A percentile compares a stretch with the other conserved stretches of the same genome.
Conservation (phyloP, 768 basidiomycete species). For the Russula olivacea region DNA sequence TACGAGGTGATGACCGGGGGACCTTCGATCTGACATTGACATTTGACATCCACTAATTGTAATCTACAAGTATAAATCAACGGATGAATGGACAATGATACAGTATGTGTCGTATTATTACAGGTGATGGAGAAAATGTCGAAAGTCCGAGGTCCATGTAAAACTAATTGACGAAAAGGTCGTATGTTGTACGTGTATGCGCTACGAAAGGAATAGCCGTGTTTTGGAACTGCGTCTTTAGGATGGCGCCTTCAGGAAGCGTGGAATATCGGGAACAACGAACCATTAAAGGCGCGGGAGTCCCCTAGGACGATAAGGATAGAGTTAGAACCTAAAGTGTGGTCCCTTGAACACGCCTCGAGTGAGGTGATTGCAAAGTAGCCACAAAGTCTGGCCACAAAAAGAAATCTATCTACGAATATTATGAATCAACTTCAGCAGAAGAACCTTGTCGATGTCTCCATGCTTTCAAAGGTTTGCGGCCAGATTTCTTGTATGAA, state of each 20-base stretch:
- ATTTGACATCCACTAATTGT: neutral
- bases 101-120: neutral
- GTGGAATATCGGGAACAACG: neutral
- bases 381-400: neutral
- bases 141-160: neutral
- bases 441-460: neutral
- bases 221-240: neutral
- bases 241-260: neutral
- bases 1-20: slow-evolving; percentile 57
- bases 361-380: neutral
- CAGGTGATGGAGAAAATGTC: neutral
- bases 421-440: neutral
- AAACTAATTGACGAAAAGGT: neutral
- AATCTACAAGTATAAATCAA: neutral
- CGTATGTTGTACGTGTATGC: neutral
- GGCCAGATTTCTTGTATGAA: slow-evolving; percentile 8
- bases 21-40: slow-evolving; percentile 14
- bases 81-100: neutral
- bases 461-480: neutral
- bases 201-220: neutral
- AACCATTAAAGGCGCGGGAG: neutral
- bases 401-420: neutral
- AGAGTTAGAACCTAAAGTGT: neutral
- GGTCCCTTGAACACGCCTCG: neutral
- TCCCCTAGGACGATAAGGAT: neutral